Conservation (phyloP, 768 basidiomycete genomes). For the Mycena alexandri region DNA sequence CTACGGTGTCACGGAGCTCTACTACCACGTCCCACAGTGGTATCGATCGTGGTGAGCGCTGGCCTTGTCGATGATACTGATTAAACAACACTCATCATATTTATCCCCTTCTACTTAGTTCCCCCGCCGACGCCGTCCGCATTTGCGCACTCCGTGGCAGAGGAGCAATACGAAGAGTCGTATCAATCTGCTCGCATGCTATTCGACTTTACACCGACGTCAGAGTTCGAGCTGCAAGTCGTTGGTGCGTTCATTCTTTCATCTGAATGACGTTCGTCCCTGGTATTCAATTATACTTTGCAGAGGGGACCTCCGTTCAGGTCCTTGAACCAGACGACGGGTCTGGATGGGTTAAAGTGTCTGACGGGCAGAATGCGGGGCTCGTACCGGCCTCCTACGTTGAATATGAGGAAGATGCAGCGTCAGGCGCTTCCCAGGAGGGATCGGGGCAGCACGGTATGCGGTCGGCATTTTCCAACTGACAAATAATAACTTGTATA, state of each 20-base stretch:
- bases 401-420: conserved; percentile 45
- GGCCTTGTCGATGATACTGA: not conserved
- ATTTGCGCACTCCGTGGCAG: conserved; percentile 58
- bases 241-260: conserved; percentile 58
- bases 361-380: conserved; percentile 67
- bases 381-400: conserved; percentile 88
- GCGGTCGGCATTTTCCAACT: conserved; percentile 38
- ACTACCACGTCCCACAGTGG: conserved; percentile 41
- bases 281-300: conserved; percentile 34
- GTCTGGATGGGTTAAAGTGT: conserved; percentile 88
- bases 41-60: conserved; percentile 24
- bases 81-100: not conserved
- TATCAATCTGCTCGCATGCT: conserved; percentile 70
- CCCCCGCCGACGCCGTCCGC: conserved; percentile 66
- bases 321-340: conserved; percentile 87
- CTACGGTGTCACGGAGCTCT: conserved; percentile 41
- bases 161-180: conserved; percentile 57
- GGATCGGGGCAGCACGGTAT: conserved; percentile 65
- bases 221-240: conserved; percentile 81
- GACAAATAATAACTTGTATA: conserved; percentile 44
- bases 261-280: not conserved
- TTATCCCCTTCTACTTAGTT: conserved; percentile 2
- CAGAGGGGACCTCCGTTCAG: conserved; percentile 74
- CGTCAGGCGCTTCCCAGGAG: conserved; percentile 41
- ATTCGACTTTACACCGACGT: conserved; percentile 82